phyloP scores from a whole-genome alignment of 805 yeast genomes.

The Kodamaea fukazawae region DNA sequence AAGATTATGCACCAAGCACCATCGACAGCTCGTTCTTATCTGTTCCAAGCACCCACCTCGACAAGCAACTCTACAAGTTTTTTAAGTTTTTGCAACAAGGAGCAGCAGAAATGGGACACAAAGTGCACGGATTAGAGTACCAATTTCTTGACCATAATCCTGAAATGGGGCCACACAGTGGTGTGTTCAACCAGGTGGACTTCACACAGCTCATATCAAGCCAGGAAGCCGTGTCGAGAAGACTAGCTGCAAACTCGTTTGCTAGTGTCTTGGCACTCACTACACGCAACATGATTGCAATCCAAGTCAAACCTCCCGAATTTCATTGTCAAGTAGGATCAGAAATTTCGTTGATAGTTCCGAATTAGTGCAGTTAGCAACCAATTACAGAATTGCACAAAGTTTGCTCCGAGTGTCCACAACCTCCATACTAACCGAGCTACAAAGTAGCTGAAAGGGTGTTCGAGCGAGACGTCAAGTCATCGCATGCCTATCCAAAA shows the following conservation, averaged over 20 bases:
- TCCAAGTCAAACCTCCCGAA: not conserved
- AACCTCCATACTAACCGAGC: not conserved
- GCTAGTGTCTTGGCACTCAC: conserved; percentile 26
- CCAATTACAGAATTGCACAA: not conserved
- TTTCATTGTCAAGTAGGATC: no score
- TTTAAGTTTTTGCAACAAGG: conserved; percentile 3
- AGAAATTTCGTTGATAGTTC: conserved; percentile 4
- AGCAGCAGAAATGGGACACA: not conserved
- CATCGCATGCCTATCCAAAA: no score
- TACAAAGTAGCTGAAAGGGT: not conserved
- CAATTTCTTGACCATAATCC: no score
- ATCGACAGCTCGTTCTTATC: not conserved
- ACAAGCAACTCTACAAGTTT: not conserved
- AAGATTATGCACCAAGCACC: not conserved
- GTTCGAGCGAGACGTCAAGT: no score
- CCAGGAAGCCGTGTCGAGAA: conserved; percentile 16
- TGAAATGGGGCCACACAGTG: no score
- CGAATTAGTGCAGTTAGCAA: not conserved
- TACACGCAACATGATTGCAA: conserved; percentile 14
- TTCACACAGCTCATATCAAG: no score
- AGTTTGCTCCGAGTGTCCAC: not conserved
- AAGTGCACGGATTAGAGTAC: no score
- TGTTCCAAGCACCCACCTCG: no score
- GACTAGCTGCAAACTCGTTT: conserved; percentile 29
- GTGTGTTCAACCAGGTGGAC: no score